phyloP scores from a whole-genome alignment of 148 eudicot species.

The Camellia sinensis region DNA sequence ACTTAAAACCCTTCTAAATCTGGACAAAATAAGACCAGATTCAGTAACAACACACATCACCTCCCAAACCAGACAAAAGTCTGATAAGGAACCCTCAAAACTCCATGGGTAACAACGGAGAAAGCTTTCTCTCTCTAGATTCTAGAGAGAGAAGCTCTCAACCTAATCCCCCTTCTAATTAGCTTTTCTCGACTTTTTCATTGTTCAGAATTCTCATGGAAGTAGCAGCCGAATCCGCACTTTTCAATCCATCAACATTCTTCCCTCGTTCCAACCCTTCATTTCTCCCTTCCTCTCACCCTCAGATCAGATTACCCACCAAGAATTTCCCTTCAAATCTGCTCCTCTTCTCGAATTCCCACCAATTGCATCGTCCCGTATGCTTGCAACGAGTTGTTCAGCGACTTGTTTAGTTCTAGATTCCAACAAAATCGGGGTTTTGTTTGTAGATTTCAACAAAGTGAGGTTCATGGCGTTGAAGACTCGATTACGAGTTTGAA shows the following conservation, averaged over 20 bases:
- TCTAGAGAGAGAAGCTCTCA: too few species aligned
- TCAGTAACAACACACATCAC: too few species aligned
- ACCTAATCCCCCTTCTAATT: too few species aligned
- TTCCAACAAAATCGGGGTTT: constrained; percentile 15
- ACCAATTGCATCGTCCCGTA: background rate
- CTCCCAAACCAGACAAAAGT: too few species aligned
- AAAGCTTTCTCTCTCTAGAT: too few species aligned
- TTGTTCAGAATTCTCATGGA: too few species aligned
- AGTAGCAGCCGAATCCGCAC: too few species aligned
- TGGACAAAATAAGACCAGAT: too few species aligned
- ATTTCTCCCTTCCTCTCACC: constrained; percentile 8
- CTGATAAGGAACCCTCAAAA: too few species aligned
- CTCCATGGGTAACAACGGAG: too few species aligned
- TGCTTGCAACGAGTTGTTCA: constrained; percentile 7
- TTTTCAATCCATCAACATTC: constrained; percentile 2
- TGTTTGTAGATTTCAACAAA: constrained; percentile 1
- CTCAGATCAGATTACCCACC: background rate
- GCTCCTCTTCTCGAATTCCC: constrained; percentile 4
- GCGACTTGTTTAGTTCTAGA: constrained; percentile 15
- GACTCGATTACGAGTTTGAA: constrained; percentile 10
- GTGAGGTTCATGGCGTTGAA: constrained; percentile 4
- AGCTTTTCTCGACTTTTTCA: too few species aligned
- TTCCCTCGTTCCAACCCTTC: constrained; percentile 18
- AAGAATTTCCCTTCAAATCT: constrained; percentile 2
- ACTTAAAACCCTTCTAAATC: too few species aligned